phyloP scores from a whole-genome alignment of 306 rosid species.

The Trifolium repens region DNA sequence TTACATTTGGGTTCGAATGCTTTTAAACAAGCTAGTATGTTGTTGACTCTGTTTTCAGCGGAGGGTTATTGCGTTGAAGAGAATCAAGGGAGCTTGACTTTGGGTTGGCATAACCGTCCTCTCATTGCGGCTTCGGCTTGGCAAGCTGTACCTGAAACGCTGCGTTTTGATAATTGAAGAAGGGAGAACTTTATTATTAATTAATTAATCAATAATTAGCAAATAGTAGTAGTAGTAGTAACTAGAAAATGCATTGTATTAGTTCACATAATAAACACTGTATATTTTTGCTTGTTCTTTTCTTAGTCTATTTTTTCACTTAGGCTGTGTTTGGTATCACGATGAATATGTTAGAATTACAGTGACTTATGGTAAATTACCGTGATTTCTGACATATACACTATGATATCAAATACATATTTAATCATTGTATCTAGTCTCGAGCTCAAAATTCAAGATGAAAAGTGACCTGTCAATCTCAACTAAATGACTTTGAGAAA shows the following conservation, averaged over 20 bases:
- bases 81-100: slow-evolving; percentile 76
- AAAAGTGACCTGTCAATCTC: no score
- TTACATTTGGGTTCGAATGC: slow-evolving; percentile 80
- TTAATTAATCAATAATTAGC: neutral
- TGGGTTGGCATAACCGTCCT: slow-evolving; percentile 94
- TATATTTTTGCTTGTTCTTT: slow-evolving; percentile 30
- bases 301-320: neutral
- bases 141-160: slow-evolving; percentile 54
- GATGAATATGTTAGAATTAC: no score
- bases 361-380: no score
- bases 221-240: neutral
- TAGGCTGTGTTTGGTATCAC: no score
- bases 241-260: neutral
- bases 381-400: no score
- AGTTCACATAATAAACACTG: slow-evolving; percentile 19
- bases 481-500: no score
- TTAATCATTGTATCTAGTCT: no score
- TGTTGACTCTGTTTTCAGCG: slow-evolving; percentile 75
- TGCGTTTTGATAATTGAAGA: slow-evolving; percentile 32
- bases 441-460: no score
- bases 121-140: slow-evolving; percentile 90
- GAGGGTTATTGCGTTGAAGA: slow-evolving; percentile 86
- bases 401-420: no score
- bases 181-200: neutral
- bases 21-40: slow-evolving; percentile 84